phyloP scores from a whole-genome alignment of 2,329 filamentous ascomycete genomes.

The Botrytis squamosa region DNA sequence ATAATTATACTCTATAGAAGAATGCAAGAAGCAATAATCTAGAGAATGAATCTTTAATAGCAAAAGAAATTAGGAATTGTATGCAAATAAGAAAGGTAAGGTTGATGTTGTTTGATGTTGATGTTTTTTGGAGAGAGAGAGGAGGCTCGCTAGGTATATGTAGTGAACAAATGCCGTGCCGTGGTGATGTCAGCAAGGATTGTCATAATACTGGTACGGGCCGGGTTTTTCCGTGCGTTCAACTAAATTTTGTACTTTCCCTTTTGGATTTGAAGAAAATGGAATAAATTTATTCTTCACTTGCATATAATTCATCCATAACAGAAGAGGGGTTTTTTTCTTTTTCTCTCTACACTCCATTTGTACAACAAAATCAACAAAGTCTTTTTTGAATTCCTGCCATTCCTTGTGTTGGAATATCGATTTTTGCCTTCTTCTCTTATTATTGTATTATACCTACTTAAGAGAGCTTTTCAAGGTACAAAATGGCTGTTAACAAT shows the following conservation, averaged over 20 bases:
- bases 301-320: neutral
- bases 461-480: conserved; percentile 1
- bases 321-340: neutral
- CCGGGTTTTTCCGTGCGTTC: conserved; percentile 15
- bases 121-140: neutral
- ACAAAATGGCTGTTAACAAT: conserved; percentile 36
- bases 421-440: conserved; percentile 10
- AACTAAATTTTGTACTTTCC: conserved; percentile 16
- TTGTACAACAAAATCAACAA: conserved; percentile 14
- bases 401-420: conserved; percentile 9
- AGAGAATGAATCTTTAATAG: neutral
- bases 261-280: conserved; percentile 11
- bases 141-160: neutral
- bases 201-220: neutral
- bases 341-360: neutral
- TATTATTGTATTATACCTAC: conserved; percentile 17
- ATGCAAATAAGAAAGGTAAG: conserved; percentile 11
- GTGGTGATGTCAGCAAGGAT: conserved; percentile 17
- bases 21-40: neutral
- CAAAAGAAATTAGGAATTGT: neutral
- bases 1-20: neutral
- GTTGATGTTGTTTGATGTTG: neutral
- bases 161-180: neutral
- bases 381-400: conserved; percentile 8
- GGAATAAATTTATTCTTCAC: conserved; percentile 16